phyloP scores from a whole-genome alignment of 495 filamentous ascomycete genomes.

The Thermothielavioides terrestris region DNA sequence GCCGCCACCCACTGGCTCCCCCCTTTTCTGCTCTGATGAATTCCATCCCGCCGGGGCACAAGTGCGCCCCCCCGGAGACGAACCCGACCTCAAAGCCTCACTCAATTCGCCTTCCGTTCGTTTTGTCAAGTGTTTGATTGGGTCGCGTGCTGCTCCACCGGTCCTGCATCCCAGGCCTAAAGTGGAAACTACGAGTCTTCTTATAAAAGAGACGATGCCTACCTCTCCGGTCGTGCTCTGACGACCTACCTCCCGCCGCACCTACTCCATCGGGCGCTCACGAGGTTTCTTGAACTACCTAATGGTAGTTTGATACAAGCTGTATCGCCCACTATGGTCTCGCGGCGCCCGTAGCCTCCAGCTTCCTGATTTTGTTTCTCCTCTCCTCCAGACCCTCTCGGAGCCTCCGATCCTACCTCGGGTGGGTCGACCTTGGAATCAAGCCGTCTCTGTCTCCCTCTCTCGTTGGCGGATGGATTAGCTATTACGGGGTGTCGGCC shows the following conservation, averaged over 20 bases:
- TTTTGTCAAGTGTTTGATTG: slow-evolving; percentile 7
- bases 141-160: slow-evolving; percentile 5
- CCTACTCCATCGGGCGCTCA: too few species aligned
- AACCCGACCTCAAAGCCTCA: not conserved
- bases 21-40: not conserved
- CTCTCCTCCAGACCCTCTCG: not conserved
- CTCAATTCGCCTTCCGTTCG: not conserved
- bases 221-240: too few species aligned
- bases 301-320: not conserved
- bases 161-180: slow-evolving; percentile 13
- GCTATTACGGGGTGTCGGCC: not conserved
- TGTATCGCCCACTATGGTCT: slow-evolving; percentile 17
- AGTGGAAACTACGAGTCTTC: slow-evolving; percentile 2
- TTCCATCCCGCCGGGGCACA: not conserved
- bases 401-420: slow-evolving; percentile 7
- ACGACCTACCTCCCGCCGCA: too few species aligned
- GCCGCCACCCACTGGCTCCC: too few species aligned
- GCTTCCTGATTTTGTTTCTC: not conserved
- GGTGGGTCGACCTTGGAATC: not conserved
- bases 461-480: not conserved
- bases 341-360: not conserved
- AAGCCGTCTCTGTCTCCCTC: not conserved
- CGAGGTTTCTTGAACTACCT: too few species aligned
- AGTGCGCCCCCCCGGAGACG: not conserved
- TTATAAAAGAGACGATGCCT: slow-evolving; percentile 10